Percentiles rank a stretch among this genome's conserved stretches.
These are phyloP conservation scores for Talaromyces sp. DNA, from an alignment of 2,329 filamentous ascomycete genomes.

Conservation along the genomic window DNA sequence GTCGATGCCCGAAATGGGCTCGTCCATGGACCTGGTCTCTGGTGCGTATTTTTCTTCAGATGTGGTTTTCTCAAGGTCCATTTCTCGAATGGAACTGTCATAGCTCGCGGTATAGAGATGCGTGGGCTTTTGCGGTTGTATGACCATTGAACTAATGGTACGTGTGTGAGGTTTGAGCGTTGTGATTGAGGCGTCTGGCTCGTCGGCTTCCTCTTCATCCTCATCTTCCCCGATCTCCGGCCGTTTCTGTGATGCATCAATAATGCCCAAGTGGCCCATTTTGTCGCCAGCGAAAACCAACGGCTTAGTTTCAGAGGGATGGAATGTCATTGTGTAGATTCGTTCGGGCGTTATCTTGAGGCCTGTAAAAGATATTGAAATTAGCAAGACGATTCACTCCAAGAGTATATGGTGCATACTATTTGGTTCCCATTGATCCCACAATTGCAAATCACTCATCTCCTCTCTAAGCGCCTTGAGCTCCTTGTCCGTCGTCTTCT, in stretches of 20 bases:
- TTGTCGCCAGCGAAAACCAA: conserved; percentile 94
- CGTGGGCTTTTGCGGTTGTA: conserved; percentile 67
- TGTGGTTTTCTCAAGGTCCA: conserved; percentile 75
- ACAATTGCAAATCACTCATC: conserved; percentile 73
- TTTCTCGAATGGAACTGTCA: conserved; percentile 81
- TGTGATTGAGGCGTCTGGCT: conserved; percentile 71
- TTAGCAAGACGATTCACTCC: background rate
- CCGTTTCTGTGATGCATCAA: conserved; percentile 61
- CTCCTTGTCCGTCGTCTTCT: conserved; percentile 70
- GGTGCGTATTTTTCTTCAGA: conserved; percentile 81
- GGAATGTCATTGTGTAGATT: conserved; percentile 81
- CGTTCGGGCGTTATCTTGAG: conserved; percentile 89
- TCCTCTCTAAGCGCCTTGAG: conserved; percentile 67
- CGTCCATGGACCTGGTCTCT: conserved; percentile 60
- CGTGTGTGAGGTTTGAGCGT: conserved; percentile 86
- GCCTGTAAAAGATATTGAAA: conserved; percentile 43
- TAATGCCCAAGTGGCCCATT: conserved; percentile 81
- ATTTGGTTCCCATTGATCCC: conserved; percentile 77
- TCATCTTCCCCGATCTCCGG: conserved; percentile 44
- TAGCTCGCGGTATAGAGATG: conserved; percentile 82
- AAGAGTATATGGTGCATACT: conserved; percentile 43
- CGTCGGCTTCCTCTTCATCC: conserved; percentile 60
- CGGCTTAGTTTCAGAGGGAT: conserved; percentile 79
- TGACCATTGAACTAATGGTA: conserved; percentile 80
- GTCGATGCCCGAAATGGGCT: conserved; percentile 79